Percentiles rank a stretch among this genome's conserved stretches.
Evolutionary conservation across 345 rosid species (phyloP).

Genomic region (Trapa incisa): DNA sequence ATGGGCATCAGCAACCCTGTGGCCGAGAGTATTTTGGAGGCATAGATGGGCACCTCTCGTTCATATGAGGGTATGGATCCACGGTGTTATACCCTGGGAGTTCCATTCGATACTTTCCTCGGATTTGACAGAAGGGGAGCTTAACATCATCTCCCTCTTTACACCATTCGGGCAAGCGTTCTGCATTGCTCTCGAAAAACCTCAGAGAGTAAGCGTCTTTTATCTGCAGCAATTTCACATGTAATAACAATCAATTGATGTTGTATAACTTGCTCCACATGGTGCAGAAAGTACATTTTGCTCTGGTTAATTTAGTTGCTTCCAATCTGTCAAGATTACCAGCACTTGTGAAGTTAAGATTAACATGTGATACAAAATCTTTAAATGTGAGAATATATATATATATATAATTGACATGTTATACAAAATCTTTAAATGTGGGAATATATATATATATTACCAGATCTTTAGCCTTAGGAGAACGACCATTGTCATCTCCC

Average conservation of each 20-base stretch:
- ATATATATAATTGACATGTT: not conserved
- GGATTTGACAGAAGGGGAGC: constrained; percentile 77
- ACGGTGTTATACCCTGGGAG: constrained; percentile 67
- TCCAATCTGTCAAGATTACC: not conserved
- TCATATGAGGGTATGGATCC: constrained; percentile 81
- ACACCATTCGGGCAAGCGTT: constrained; percentile 88
- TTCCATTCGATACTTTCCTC: constrained; percentile 85
- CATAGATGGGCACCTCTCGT: constrained; percentile 68
- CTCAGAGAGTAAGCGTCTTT: constrained; percentile 63
- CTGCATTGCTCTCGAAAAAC: constrained; percentile 56
- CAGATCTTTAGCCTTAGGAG: not conserved
- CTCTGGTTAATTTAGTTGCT: not conserved
- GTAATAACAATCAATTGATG: not conserved
- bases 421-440: too few relatives aligned
- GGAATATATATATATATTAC: not conserved
- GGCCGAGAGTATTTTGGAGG: constrained; percentile 74
- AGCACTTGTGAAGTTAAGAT: not conserved
- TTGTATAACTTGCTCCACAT: not conserved
- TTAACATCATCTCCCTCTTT: constrained; percentile 60
- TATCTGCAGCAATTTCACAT: constrained; percentile 7
- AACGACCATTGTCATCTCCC: not conserved
- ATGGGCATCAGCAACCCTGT: constrained; percentile 30
- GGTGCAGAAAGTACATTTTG: not conserved
- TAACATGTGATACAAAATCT: not conserved
- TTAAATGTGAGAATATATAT: too few relatives aligned